Evolutionary conservation across 2,329 filamentous ascomycete species (phyloP).

Genomic region (Cadophora sp.): DNA sequence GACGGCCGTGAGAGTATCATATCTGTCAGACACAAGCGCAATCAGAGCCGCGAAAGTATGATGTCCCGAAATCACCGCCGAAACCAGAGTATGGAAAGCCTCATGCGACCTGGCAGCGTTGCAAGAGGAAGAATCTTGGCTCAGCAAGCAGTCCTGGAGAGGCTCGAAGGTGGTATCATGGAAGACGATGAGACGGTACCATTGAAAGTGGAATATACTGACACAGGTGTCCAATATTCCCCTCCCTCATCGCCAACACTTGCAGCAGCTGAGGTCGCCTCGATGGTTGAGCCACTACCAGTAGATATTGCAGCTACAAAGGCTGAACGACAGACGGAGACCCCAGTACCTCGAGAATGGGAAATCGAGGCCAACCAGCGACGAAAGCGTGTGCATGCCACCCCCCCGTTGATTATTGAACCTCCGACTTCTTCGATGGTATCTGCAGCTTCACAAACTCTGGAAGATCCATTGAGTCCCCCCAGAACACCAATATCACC

Average conservation of each 20-base stretch:
- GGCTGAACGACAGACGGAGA: constrained; percentile 44
- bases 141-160: constrained; percentile 62
- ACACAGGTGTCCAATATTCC: constrained; percentile 82
- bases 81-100: constrained; percentile 65
- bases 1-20: constrained; percentile 70
- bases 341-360: constrained; percentile 48
- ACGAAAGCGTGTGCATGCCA: constrained; percentile 69
- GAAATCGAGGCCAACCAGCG: constrained; percentile 78
- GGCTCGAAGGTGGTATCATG: constrained; percentile 57
- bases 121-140: constrained; percentile 58
- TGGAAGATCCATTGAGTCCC: constrained; percentile 67
- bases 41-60: constrained; percentile 63
- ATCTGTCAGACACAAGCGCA: constrained; percentile 60
- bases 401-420: constrained; percentile 57
- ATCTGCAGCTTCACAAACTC: constrained; percentile 68
- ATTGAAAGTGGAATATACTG: constrained; percentile 66
- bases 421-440: constrained; percentile 61
- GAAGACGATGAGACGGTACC: constrained; percentile 55
- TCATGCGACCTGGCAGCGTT: constrained; percentile 61
- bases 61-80: constrained; percentile 57
- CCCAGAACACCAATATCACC: constrained; percentile 68
- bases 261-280: constrained; percentile 47
- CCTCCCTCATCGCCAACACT: constrained; percentile 77
- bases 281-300: constrained; percentile 52
- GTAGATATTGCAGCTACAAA: constrained; percentile 28